Conservation (phyloP, 345 rosid species). For the Dipteronia dyeriana region DNA sequence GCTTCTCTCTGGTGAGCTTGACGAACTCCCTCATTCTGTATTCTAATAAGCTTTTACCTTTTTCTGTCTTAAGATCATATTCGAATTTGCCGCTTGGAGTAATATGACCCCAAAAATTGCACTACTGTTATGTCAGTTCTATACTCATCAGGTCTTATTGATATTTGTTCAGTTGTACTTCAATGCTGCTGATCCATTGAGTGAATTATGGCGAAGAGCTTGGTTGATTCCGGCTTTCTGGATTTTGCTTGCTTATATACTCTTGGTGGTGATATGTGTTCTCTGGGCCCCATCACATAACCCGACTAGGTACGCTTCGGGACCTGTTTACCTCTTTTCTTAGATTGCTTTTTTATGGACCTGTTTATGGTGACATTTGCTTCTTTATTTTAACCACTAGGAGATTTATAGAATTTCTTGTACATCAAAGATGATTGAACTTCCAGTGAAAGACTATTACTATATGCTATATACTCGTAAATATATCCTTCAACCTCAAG, state of each 20-base stretch:
- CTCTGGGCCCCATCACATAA: slow-evolving; percentile 52
- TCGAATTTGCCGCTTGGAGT: neutral
- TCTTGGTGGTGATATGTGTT: slow-evolving; percentile 45
- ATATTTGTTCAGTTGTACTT: slow-evolving; percentile 42
- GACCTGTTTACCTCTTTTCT: neutral
- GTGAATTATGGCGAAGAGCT: slow-evolving; percentile 50
- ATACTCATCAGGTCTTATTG: slow-evolving; percentile 4
- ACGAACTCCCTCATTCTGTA: neutral
- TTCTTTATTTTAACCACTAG: neutral
- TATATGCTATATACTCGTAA: neutral
- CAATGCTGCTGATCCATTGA: slow-evolving; percentile 53
- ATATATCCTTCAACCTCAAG: too few species aligned
- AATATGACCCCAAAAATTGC: neutral
- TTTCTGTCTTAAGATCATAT: neutral
- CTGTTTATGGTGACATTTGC: neutral
- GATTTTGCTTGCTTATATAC: slow-evolving; percentile 45
- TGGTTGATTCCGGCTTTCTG: slow-evolving; percentile 62
- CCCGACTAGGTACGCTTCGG: slow-evolving; percentile 39
- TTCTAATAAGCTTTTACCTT: neutral
- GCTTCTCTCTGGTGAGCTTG: neutral
- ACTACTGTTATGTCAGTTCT: neutral
- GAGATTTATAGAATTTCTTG: neutral
- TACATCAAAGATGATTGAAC: neutral
- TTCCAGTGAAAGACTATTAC: neutral
- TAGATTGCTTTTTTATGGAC: slow-evolving; percentile 1